Percentiles rank a stretch among this genome's conserved stretches.
These are phyloP conservation scores for Arabidopsis hybrid DNA, from an alignment of 441 rosid genomes.

Conservation along the genomic window DNA sequence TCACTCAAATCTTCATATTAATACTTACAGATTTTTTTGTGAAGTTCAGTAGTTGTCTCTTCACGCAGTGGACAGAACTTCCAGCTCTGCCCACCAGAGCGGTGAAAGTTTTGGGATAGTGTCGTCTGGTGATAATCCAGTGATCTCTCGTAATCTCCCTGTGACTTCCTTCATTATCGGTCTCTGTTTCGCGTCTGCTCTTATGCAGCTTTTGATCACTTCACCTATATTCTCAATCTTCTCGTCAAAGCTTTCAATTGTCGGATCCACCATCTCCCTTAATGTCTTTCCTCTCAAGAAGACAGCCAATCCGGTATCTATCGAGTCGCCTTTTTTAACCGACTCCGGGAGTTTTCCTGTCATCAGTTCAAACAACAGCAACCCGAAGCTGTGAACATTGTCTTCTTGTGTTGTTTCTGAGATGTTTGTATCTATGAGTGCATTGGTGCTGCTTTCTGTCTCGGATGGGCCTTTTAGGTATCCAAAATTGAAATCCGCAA, in stretches of 20 bases:
- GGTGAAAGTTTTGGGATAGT: slow-evolving; percentile 63
- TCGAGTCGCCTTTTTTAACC: slow-evolving; percentile 32
- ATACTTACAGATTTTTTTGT: slow-evolving; percentile 40
- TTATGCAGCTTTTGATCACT: slow-evolving; percentile 54
- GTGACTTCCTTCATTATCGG: slow-evolving; percentile 56
- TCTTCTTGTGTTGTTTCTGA: slow-evolving; percentile 55
- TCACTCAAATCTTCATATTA: slow-evolving; percentile 37
- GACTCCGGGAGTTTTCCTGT: slow-evolving; percentile 73
- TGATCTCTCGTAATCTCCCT: slow-evolving; percentile 55
- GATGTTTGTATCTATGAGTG: slow-evolving; percentile 42
- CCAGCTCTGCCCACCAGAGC: slow-evolving; percentile 74
- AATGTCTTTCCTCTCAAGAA: slow-evolving; percentile 54
- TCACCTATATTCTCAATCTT: slow-evolving; percentile 53
- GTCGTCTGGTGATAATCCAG: slow-evolving; percentile 51
- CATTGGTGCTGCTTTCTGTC: slow-evolving; percentile 45
- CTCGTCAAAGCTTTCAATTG: slow-evolving; percentile 49
- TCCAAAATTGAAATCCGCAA: slow-evolving; percentile 60
- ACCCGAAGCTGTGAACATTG: slow-evolving; percentile 76
- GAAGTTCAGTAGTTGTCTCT: slow-evolving; percentile 26
- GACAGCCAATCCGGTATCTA: slow-evolving; percentile 58
- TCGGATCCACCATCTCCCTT: slow-evolving; percentile 59
- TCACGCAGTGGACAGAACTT: slow-evolving; percentile 56
- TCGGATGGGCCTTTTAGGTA: slow-evolving; percentile 54
- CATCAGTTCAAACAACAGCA: slow-evolving; percentile 66
- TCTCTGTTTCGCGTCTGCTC: slow-evolving; percentile 52